Evolutionary conservation across 345 rosid species (phyloP).

Genomic region (Syzygium aromaticum): DNA sequence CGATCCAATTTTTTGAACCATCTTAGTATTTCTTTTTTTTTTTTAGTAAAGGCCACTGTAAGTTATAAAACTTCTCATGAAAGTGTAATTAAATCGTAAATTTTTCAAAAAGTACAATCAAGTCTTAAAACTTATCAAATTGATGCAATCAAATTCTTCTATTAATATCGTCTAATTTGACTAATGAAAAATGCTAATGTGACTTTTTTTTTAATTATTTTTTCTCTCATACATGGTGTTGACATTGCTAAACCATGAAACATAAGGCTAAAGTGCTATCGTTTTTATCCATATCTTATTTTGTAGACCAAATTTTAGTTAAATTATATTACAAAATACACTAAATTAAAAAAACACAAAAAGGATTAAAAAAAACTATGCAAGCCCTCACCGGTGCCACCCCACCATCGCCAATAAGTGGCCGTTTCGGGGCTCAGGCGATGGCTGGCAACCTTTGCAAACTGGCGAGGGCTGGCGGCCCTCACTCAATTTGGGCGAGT

Average conservation of each 20-base stretch:
- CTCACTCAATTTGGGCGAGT: not conserved
- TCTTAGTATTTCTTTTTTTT: not conserved
- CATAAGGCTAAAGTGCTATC: not conserved
- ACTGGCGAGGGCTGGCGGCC: not conserved
- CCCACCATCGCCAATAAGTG: not conserved
- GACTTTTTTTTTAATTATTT: not conserved
- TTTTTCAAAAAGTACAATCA: not conserved
- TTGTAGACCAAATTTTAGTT: not conserved
- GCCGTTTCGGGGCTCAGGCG: not conserved
- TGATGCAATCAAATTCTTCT: not conserved
- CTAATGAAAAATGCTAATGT: fast-evolving
- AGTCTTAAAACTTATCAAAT: fast-evolving
- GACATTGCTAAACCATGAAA: not conserved
- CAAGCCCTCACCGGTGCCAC: fast-evolving
- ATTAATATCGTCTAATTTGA: not conserved
- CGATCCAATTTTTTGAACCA: not conserved
- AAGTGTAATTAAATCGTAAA: not conserved
- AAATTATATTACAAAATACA: not conserved
- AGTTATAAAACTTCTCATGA: not conserved
- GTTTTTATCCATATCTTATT: not conserved
- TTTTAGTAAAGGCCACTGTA: not conserved
- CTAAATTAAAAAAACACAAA: not conserved
- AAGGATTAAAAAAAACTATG: not conserved
- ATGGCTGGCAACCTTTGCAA: too few relatives aligned
- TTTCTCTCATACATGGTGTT: not conserved